Evolutionary conservation across 192 early-diverging fungal genomes (phyloP).

Genomic region (Entomortierella beljakovae): DNA sequence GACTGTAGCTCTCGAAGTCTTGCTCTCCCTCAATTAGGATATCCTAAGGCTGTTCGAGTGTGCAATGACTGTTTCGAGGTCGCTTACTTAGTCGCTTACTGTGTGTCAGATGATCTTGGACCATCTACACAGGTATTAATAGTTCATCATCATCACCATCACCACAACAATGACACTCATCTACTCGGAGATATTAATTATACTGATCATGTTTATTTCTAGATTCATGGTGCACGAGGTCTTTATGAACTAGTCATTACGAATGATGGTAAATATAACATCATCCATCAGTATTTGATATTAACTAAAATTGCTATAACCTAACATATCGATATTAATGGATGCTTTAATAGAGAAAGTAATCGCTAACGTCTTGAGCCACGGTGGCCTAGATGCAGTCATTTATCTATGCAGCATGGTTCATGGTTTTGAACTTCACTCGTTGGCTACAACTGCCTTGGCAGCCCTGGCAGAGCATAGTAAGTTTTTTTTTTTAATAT

Average conservation of each 20-base stretch:
- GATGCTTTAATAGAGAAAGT: slow-evolving; percentile 57
- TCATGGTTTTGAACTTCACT: slow-evolving; percentile 58
- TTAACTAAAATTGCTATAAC: no score
- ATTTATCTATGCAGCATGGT: slow-evolving; percentile 60
- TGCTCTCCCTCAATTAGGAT: slow-evolving; percentile 66
- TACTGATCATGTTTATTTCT: slow-evolving; percentile 1
- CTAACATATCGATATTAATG: no score
- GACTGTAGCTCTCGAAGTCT: slow-evolving; percentile 64
- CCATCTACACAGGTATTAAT: slow-evolving; percentile 61
- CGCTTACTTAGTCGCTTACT: slow-evolving; percentile 67
- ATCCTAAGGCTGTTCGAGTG: slow-evolving; percentile 63
- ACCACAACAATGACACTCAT: background rate
- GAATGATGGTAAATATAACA: slow-evolving; percentile 65
- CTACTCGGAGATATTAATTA: no score
- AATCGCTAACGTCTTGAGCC: slow-evolving; percentile 53
- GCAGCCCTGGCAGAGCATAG: slow-evolving; percentile 63
- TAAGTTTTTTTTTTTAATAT: slow-evolving; percentile 14
- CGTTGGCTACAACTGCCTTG: slow-evolving; percentile 57
- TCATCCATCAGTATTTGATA: no score
- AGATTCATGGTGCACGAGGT: slow-evolving; percentile 58
- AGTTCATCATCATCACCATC: no score
- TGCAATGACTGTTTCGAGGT: slow-evolving; percentile 68
- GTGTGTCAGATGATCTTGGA: slow-evolving; percentile 64
- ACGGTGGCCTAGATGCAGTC: slow-evolving; percentile 67
- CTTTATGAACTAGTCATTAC: slow-evolving; percentile 63